These are phyloP conservation scores for Globisporangium rhizosaccharum DNA, from an alignment of 352 stramenopile species.

Conservation along the genomic window DNA sequence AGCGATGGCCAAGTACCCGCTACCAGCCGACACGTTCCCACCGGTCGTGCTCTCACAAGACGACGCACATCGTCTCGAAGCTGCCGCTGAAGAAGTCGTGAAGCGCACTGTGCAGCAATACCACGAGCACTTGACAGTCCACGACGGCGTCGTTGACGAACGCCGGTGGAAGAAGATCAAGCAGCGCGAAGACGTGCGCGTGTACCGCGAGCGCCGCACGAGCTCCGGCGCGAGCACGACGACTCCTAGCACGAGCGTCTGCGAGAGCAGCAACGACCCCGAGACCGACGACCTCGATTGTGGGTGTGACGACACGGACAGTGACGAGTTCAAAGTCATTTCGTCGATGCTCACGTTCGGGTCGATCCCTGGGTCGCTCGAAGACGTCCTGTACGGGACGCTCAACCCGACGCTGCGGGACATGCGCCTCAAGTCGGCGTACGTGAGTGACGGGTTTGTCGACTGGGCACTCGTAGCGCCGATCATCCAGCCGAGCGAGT, in stretches of 20 bases:
- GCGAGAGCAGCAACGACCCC: background rate
- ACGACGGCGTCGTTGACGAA: slow-evolving; percentile 33
- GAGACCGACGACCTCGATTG: background rate
- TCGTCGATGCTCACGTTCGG: slow-evolving; percentile 5
- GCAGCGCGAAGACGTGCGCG: slow-evolving; percentile 20
- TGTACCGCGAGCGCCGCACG: slow-evolving; percentile 11
- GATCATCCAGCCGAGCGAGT: slow-evolving; percentile 25
- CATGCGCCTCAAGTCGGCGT: slow-evolving; percentile 19
- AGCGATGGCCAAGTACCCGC: slow-evolving; percentile 18
- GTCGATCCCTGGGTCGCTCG: slow-evolving; percentile 4
- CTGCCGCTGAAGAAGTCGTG: slow-evolving; percentile 32
- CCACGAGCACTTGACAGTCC: slow-evolving; percentile 24
- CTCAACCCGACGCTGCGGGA: background rate
- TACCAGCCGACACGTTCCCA: slow-evolving; percentile 32
- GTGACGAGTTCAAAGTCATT: background rate
- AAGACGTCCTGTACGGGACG: slow-evolving; percentile 16
- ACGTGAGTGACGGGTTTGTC: slow-evolving; percentile 44
- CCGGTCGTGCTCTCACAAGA: slow-evolving; percentile 32
- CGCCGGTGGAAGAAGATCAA: slow-evolving; percentile 47
- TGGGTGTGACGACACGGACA: background rate
- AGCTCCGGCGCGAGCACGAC: background rate
- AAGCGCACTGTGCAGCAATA: slow-evolving; percentile 41
- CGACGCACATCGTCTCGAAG: slow-evolving; percentile 31
- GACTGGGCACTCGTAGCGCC: slow-evolving; percentile 36
- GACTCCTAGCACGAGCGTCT: background rate